Evolutionary conservation across 192 early-diverging fungal species (phyloP).

Genomic region (Coemansia sp.): DNA sequence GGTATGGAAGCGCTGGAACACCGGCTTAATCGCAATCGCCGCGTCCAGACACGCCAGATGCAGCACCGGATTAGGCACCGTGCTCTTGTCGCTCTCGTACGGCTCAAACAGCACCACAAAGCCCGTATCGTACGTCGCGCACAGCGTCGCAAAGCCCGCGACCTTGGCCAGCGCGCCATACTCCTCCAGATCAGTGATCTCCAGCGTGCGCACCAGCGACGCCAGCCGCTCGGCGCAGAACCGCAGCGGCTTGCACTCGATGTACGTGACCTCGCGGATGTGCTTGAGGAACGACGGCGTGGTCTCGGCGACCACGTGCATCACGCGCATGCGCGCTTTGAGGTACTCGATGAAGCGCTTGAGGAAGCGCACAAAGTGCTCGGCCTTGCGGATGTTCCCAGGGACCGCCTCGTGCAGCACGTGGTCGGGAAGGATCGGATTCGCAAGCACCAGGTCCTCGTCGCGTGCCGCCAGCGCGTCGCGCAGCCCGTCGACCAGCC

Average conservation of each 20-base stretch:
- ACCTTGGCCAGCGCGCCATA: constrained; percentile 79
- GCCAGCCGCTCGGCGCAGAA: constrained; percentile 93
- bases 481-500: constrained; percentile 85
- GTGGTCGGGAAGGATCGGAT: constrained; percentile 93
- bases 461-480: constrained; percentile 71
- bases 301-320: constrained; percentile 97
- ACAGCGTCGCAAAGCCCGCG: constrained; percentile 91
- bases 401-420: constrained; percentile 91
- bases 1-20: constrained; percentile 93
- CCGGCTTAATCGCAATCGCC: constrained; percentile 91
- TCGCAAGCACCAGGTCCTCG: constrained; percentile 86
- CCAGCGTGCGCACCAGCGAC: constrained; percentile 87
- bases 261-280: constrained; percentile 91
- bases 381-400: constrained; percentile 95
- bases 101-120: constrained; percentile 97
- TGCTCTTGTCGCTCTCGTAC: constrained; percentile 89
- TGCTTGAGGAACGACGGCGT: constrained; percentile 92
- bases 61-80: constrained; percentile 91
- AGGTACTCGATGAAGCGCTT: constrained; percentile 97
- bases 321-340: constrained; percentile 92
- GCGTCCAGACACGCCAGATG: constrained; percentile 96
- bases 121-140: constrained; percentile 94
- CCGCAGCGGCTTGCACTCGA: constrained; percentile 91
- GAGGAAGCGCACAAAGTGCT: constrained; percentile 98
- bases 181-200: constrained; percentile 90